Evolutionary conservation across 768 basidiomycete species (phyloP).

Genomic region (Phaffia australis): DNA sequence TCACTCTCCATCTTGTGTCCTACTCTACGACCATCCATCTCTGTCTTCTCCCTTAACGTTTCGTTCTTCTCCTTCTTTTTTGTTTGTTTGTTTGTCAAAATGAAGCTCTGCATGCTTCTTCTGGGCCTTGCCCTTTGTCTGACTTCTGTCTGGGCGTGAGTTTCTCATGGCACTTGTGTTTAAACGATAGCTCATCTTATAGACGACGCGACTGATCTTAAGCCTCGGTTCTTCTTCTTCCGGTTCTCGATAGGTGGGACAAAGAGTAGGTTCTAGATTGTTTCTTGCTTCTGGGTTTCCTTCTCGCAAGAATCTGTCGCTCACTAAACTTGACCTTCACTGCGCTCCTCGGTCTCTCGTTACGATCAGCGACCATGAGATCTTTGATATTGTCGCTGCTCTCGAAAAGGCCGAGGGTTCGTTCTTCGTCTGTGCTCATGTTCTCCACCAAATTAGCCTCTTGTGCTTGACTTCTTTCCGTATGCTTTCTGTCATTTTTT

Average conservation of each 20-base stretch:
- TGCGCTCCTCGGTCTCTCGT: conserved; percentile 33
- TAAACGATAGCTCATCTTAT: no score
- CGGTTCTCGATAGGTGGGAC: conserved; percentile 17
- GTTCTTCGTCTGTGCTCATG: conserved; percentile 22
- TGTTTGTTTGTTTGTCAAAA: no score
- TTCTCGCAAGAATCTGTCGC: conserved; percentile 26
- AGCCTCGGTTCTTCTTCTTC: no score
- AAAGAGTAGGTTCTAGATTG: conserved; percentile 14
- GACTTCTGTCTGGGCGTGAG: no score
- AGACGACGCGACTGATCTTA: no score
- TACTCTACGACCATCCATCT: no score
- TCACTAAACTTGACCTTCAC: neutral
- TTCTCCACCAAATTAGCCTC: neutral
- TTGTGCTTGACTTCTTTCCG: neutral
- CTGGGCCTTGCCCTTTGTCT: no score
- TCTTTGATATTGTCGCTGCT: conserved; percentile 81
- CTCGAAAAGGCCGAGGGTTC: conserved; percentile 68
- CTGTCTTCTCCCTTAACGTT: no score
- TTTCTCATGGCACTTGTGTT: no score
- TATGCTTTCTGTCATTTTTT: neutral
- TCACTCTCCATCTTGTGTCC: no score
- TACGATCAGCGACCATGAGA: conserved; percentile 74
- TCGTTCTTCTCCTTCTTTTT: no score
- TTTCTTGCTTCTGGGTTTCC: conserved; percentile 11
- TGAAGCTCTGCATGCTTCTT: no score